Evolutionary conservation across 2,329 filamentous ascomycete species (phyloP).

Genomic region (Aureobasidium sp.): DNA sequence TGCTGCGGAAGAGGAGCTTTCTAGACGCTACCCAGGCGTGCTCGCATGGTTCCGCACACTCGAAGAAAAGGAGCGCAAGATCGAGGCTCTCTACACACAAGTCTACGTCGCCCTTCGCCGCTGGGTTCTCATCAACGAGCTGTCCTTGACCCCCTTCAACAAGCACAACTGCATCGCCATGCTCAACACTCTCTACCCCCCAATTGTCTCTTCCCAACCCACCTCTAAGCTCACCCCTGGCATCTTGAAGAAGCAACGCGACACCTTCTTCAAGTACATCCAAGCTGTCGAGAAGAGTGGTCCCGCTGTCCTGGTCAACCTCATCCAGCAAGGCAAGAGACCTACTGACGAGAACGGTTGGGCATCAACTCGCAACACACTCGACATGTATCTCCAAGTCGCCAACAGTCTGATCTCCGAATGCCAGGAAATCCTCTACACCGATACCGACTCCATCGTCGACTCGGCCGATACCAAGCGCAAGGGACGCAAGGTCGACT

Average conservation of each 20-base stretch:
- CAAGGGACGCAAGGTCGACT: slow-evolving; percentile 54
- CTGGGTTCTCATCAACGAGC: slow-evolving; percentile 61
- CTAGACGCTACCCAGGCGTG: slow-evolving; percentile 47
- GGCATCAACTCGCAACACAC: slow-evolving; percentile 40
- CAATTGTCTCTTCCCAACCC: slow-evolving; percentile 42
- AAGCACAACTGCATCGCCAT: slow-evolving; percentile 61
- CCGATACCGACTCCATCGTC: slow-evolving; percentile 31
- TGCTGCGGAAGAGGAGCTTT: slow-evolving; percentile 41
- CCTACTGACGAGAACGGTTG: slow-evolving; percentile 50
- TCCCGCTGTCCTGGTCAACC: slow-evolving; percentile 43
- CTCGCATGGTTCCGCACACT: slow-evolving; percentile 45
- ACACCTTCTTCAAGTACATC: slow-evolving; percentile 58
- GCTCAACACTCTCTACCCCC: slow-evolving; percentile 61
- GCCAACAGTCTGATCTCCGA: slow-evolving; percentile 58
- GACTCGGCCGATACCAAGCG: slow-evolving; percentile 26
- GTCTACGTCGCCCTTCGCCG: slow-evolving; percentile 56
- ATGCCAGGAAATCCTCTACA: slow-evolving; percentile 45
- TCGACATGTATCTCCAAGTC: slow-evolving; percentile 53
- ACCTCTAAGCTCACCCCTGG: slow-evolving; percentile 47
- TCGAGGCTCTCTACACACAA: slow-evolving; percentile 53
- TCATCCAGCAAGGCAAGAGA: slow-evolving; percentile 48
- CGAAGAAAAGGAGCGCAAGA: slow-evolving; percentile 42
- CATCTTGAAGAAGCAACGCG: slow-evolving; percentile 51
- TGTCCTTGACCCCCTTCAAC: slow-evolving; percentile 55
- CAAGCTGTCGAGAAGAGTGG: slow-evolving; percentile 51